Percentiles rank a stretch among this genome's conserved stretches.
Conservation (phyloP, 352 stramenopile species). For the Pythium dissimile region DNA sequence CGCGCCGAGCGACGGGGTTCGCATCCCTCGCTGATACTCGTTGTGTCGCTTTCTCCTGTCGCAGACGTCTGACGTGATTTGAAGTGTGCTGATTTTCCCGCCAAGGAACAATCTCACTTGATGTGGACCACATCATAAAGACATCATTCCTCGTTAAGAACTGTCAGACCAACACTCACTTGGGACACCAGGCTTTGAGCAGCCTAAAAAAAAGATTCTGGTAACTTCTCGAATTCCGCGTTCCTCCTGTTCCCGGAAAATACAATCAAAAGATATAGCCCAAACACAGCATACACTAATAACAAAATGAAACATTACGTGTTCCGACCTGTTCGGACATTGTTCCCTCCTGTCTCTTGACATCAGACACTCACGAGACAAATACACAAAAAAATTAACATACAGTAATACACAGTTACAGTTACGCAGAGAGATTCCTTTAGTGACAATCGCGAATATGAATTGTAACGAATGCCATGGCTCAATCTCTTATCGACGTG, state of each 20-base stretch:
- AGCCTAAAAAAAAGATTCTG: constrained; percentile 13
- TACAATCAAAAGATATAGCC: background rate
- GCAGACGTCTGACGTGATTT: constrained; percentile 1
- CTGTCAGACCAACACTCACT: background rate
- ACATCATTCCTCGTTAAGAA: background rate
- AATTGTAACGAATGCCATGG: constrained; percentile 4
- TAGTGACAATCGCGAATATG: constrained; percentile 1
- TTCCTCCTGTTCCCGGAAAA: constrained; percentile 3
- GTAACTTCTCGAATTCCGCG: constrained; percentile 11
- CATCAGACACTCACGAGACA: constrained; percentile 3
- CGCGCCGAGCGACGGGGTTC: constrained; percentile 9
- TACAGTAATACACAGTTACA: constrained; percentile 2
- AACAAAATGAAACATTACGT: background rate
- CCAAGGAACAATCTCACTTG: constrained; percentile 2
- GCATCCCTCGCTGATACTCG: constrained; percentile 6
- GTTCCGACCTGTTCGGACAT: background rate
- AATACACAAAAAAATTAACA: constrained; percentile 3
- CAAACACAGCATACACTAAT: constrained; percentile 1
- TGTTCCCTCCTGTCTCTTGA: constrained; percentile 1
- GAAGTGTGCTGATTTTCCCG: constrained; percentile 3
- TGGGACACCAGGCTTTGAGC: background rate
- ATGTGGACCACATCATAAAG: constrained; percentile 10
- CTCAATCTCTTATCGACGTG: constrained; percentile 3
- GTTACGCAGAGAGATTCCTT: constrained; percentile 2
- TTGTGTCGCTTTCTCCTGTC: constrained; percentile 4